These are phyloP conservation scores for Proliferodiscus dingleyae DNA, from an alignment of 2,329 filamentous ascomycete genomes.

Conservation along the genomic window DNA sequence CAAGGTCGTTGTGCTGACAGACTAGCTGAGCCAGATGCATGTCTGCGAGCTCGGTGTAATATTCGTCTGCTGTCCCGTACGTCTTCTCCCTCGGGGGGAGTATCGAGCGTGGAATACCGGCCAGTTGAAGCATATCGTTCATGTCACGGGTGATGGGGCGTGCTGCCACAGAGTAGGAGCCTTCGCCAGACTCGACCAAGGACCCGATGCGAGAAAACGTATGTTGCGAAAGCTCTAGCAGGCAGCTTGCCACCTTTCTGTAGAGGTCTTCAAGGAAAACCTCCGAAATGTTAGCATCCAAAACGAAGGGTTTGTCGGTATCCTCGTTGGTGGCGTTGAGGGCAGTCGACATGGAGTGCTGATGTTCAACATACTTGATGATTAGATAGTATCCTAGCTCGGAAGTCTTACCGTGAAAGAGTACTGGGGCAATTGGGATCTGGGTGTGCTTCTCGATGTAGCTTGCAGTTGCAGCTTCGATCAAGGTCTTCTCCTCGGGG, in stretches of 20 bases:
- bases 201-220: background rate
- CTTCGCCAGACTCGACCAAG: conserved; percentile 21
- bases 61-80: conserved; percentile 3
- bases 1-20: conserved; percentile 37
- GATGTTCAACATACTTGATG: conserved; percentile 16
- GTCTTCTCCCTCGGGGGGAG: conserved; percentile 2
- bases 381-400: conserved; percentile 13
- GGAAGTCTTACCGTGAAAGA: conserved; percentile 8
- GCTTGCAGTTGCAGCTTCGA: conserved; percentile 7
- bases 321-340: conserved; percentile 26
- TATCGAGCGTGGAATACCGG: conserved; percentile 4
- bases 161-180: conserved; percentile 36
- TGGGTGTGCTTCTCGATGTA: conserved; percentile 8
- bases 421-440: conserved; percentile 8
- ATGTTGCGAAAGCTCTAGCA: background rate
- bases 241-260: background rate
- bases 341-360: conserved; percentile 31
- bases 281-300: conserved; percentile 23
- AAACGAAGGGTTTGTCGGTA: conserved; percentile 29
- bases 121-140: background rate
- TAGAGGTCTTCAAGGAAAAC: background rate
- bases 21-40: conserved; percentile 9
- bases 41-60: conserved; percentile 9
- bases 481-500: conserved; percentile 10
- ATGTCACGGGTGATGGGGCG: background rate